Conservation (phyloP, 495 filamentous ascomycete species). For the Hyaloscypha hepaticicola region DNA sequence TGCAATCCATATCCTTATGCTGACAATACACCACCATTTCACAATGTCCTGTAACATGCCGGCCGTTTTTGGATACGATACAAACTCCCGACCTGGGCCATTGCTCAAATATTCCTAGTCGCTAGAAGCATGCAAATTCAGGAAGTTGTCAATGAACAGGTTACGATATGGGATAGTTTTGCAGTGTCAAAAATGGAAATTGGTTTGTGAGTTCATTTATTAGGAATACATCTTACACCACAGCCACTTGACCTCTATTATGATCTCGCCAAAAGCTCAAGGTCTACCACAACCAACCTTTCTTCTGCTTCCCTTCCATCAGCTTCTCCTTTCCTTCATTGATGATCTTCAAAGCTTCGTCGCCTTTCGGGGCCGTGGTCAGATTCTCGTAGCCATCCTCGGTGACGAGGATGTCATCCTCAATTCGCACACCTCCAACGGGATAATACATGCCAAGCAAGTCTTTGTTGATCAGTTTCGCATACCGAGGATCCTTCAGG, state of each 20-base stretch:
- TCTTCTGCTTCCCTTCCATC: background rate
- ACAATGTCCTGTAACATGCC: too few relatives aligned
- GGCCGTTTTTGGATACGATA: too few relatives aligned
- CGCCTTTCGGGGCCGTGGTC: slow-evolving; percentile 78
- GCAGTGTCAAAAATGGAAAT: too few relatives aligned
- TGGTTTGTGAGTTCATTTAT: too few relatives aligned
- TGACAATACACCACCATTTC: too few relatives aligned
- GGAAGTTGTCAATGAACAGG: too few relatives aligned
- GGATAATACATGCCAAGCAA: slow-evolving; percentile 69
- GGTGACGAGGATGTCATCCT: slow-evolving; percentile 87
- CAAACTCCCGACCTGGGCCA: too few relatives aligned
- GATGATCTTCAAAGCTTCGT: slow-evolving; percentile 65
- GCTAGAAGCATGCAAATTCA: too few relatives aligned
- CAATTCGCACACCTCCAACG: slow-evolving; percentile 87
- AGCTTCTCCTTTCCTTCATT: slow-evolving; percentile 14
- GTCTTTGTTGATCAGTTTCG: slow-evolving; percentile 69
- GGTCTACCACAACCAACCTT: slow-evolving; percentile 17
- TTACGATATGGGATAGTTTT: too few relatives aligned
- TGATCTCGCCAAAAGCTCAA: background rate
- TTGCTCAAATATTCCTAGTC: too few relatives aligned
- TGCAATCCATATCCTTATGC: too few relatives aligned
- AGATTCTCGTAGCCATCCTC: slow-evolving; percentile 76
- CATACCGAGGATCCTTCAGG: slow-evolving; percentile 59
- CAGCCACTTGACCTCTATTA: background rate
- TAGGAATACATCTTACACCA: too few relatives aligned